Percentiles rank a stretch among this genome's conserved stretches.
These are phyloP conservation scores for Fallopia convolvulus DNA, from an alignment of 148 eudicot genomes.

Conservation along the genomic window DNA sequence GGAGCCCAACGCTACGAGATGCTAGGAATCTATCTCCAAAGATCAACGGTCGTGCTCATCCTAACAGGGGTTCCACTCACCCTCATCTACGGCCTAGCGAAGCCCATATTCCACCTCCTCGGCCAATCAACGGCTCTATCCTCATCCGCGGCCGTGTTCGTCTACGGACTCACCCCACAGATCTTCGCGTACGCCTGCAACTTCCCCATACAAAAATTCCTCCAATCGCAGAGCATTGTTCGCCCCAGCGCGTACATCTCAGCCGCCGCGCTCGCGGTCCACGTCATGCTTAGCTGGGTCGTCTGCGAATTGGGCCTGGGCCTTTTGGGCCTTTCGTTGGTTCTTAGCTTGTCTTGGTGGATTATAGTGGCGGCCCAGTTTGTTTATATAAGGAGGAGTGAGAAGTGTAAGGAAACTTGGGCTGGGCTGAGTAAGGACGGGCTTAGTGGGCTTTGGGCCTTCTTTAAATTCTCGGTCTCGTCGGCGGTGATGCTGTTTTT, in stretches of 20 bases:
- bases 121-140: constrained; percentile 40
- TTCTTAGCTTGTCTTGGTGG: constrained; percentile 53
- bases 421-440: constrained; percentile 39
- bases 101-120: constrained; percentile 21
- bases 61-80: constrained; percentile 38
- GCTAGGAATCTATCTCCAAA: constrained; percentile 64
- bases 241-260: constrained; percentile 43
- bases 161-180: constrained; percentile 48
- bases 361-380: constrained; percentile 40
- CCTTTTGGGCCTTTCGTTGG: constrained; percentile 32
- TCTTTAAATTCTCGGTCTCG: constrained; percentile 40
- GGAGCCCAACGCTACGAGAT: constrained; percentile 48
- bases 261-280: constrained; percentile 23
- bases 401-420: constrained; percentile 40
- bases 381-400: constrained; percentile 26
- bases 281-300: constrained; percentile 29
- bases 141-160: constrained; percentile 28
- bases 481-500: constrained; percentile 64
- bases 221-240: constrained; percentile 44
- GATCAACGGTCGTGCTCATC: constrained; percentile 39
- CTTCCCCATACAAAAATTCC: constrained; percentile 49
- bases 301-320: constrained; percentile 32
- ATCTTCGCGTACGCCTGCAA: constrained; percentile 43
- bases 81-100: constrained; percentile 36
- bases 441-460: constrained; percentile 45